A percentile compares a stretch with the other conserved stretches of the same genome.
Conservation (phyloP, 768 basidiomycete genomes). For the Leccinum truebloodii region DNA sequence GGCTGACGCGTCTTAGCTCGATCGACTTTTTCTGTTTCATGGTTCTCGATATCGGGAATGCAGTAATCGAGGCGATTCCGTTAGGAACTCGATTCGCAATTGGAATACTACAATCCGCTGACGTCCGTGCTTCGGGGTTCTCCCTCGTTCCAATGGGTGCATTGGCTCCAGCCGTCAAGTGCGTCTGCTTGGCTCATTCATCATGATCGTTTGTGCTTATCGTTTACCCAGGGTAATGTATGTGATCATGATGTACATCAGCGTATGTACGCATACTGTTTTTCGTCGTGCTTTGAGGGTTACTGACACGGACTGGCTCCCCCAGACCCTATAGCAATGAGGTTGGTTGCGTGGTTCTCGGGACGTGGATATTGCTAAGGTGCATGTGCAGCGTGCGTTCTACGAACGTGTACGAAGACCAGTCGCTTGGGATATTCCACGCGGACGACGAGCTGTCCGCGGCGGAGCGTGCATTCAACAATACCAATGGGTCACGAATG, state of each 20-base stretch:
- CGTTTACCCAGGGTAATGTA: constrained; percentile 64
- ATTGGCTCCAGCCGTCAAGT: constrained; percentile 92
- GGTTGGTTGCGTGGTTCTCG: constrained; percentile 39
- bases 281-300: background rate
- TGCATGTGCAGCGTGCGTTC: constrained; percentile 68
- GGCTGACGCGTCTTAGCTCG: constrained; percentile 41
- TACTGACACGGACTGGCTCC: constrained; percentile 7
- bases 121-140: constrained; percentile 90
- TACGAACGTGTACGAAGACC: constrained; percentile 94
- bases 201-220: background rate
- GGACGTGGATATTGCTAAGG: background rate
- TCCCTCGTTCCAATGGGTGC: constrained; percentile 66
- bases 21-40: constrained; percentile 92
- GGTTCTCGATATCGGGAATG: constrained; percentile 82
- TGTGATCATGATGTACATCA: constrained; percentile 93
- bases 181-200: constrained; percentile 28
- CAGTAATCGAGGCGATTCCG: constrained; percentile 67
- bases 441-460: constrained; percentile 50
- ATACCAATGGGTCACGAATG: constrained; percentile 48
- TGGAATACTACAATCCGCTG: constrained; percentile 76
- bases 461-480: constrained; percentile 42
- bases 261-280: constrained; percentile 59
- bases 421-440: constrained; percentile 78
- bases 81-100: constrained; percentile 66
- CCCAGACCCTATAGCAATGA: constrained; percentile 79